Conservation (phyloP, 2,329 filamentous ascomycete species). For the Colletotrichum neosansevieriae region DNA sequence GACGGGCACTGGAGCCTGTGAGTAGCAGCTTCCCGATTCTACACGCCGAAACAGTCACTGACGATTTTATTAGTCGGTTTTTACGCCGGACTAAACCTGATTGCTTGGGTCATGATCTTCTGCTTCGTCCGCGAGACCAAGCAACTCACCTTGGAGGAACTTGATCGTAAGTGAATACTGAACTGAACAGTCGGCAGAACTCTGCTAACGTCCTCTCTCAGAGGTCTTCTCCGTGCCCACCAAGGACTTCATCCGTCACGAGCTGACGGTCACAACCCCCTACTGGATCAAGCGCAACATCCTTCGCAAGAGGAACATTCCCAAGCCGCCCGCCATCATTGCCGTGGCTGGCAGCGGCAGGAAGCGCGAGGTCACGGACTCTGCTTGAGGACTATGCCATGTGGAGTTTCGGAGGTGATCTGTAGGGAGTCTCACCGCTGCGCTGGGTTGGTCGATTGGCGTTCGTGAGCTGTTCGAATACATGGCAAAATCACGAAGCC, state of each 20-base stretch:
- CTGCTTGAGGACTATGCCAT: too few species aligned
- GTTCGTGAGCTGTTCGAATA: too few species aligned
- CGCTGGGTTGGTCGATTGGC: too few species aligned
- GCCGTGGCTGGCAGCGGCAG: not conserved
- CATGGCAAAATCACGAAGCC: too few species aligned
- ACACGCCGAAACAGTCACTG: too few species aligned
- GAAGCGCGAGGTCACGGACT: too few species aligned
- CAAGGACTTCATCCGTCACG: conserved; percentile 47
- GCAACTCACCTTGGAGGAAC: conserved; percentile 11
- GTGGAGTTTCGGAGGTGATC: too few species aligned
- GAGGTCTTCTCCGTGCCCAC: conserved; percentile 52
- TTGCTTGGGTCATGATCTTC: conserved; percentile 66
- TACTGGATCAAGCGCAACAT: conserved; percentile 49
- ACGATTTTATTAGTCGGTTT: conserved; percentile 54
- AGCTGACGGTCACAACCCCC: conserved; percentile 48
- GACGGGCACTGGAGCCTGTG: conserved; percentile 48
- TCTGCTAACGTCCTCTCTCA: not conserved
- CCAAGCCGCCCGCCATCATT: conserved; percentile 11
- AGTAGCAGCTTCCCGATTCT: conserved; percentile 42
- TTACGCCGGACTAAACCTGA: conserved; percentile 66
- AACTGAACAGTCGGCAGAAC: not conserved
- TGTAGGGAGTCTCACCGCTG: too few species aligned
- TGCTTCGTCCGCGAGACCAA: conserved; percentile 70
- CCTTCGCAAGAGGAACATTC: conserved; percentile 41
- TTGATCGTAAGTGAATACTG: conserved; percentile 19